Evolutionary conservation across 1,139 yeast species (phyloP).

Genomic region (Yamadazyma triangularis): DNA sequence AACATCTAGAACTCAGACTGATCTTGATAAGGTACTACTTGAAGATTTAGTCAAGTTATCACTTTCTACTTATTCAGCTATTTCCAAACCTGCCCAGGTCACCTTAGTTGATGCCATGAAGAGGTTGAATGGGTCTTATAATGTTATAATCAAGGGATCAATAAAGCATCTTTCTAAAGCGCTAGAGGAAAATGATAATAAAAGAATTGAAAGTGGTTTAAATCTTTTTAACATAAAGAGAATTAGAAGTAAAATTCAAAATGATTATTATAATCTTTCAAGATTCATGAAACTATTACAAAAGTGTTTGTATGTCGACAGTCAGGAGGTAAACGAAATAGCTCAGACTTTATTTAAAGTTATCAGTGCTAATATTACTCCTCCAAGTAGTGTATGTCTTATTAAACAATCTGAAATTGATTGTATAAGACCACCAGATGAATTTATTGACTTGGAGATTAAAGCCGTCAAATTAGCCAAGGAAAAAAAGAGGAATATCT

Average conservation of each 20-base stretch:
- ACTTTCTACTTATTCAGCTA: constrained; percentile 67
- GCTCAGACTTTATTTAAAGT: constrained; percentile 51
- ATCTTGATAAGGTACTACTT: constrained; percentile 59
- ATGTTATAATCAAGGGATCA: constrained; percentile 44
- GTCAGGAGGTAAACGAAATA: constrained; percentile 45
- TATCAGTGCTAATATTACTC: constrained; percentile 41
- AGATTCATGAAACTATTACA: constrained; percentile 46
- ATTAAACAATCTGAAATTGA: constrained; percentile 46
- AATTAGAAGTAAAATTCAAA: constrained; percentile 50
- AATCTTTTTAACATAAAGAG: constrained; percentile 49
- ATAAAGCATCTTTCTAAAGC: constrained; percentile 50
- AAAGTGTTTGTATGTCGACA: constrained; percentile 56
- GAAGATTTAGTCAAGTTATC: constrained; percentile 67
- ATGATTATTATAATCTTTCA: constrained; percentile 53
- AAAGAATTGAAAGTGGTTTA: constrained; percentile 66
- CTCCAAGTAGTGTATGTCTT: constrained; percentile 60
- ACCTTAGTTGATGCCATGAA: constrained; percentile 69
- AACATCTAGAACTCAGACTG: constrained; percentile 69
- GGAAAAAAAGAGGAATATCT: constrained; percentile 45
- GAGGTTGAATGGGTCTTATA: constrained; percentile 67
- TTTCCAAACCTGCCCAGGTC: constrained; percentile 67
- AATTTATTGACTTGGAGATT: constrained; percentile 50
- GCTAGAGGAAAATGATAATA: constrained; percentile 48
- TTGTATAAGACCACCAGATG: constrained; percentile 61
- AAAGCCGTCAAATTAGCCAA: constrained; percentile 56